Evolutionary conservation across 768 basidiomycete species (phyloP).

Genomic region (Lactarius quietus): DNA sequence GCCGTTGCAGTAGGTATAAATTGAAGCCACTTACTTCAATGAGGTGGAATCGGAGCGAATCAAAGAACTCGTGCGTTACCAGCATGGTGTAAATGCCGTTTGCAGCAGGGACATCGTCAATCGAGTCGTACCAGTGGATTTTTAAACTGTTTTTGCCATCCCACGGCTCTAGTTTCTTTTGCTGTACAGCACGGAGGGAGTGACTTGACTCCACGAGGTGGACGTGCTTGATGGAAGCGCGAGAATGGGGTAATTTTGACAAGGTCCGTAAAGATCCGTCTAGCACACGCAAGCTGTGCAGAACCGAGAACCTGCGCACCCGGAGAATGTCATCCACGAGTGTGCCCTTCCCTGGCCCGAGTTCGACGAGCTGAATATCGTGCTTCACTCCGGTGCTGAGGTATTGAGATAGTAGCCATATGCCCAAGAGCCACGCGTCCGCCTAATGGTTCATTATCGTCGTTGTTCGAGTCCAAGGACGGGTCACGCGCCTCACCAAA

Average conservation of each 20-base stretch:
- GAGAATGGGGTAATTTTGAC: constrained; percentile 42
- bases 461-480: constrained; percentile 12
- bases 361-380: constrained; percentile 73
- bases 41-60: constrained; percentile 89
- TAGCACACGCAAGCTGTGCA: neutral
- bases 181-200: constrained; percentile 62
- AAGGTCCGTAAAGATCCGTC: constrained; percentile 42
- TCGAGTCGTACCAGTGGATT: constrained; percentile 67
- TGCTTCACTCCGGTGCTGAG: constrained; percentile 45
- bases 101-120: constrained; percentile 59
- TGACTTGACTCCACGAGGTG: constrained; percentile 81
- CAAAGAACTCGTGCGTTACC: constrained; percentile 96
- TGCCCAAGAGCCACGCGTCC: constrained; percentile 64
- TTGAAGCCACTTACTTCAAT: constrained; percentile 56
- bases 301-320: constrained; percentile 42
- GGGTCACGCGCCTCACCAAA: constrained; percentile 82
- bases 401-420: constrained; percentile 87
- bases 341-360: constrained; percentile 93
- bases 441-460: constrained; percentile 40
- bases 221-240: constrained; percentile 42
- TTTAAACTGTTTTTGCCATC: constrained; percentile 34
- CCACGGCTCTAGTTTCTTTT: constrained; percentile 42
- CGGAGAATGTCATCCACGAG: constrained; percentile 86
- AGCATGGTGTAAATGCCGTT: constrained; percentile 69
- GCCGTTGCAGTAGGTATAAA: neutral